Evolutionary conservation across 345 rosid genomes (phyloP).

Genomic region (Rhodamnia rubescens): DNA sequence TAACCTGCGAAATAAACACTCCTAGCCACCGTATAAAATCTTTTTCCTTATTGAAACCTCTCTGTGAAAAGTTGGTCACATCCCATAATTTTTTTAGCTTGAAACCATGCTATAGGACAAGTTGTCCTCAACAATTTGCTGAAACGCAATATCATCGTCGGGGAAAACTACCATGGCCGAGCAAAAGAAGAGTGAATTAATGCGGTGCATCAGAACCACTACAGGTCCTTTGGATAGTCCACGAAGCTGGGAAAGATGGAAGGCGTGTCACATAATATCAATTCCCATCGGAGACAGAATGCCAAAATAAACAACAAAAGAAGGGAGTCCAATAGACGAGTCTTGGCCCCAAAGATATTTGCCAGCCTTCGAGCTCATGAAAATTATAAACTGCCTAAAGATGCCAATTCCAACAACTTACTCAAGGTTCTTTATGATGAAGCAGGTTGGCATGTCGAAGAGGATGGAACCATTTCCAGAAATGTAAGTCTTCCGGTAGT

Average conservation of each 20-base stretch:
- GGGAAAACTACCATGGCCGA: neutral
- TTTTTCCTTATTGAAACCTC: neutral
- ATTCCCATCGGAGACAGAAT: slow-evolving; percentile 23
- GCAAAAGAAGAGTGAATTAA: neutral
- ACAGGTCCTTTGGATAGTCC: slow-evolving; percentile 35
- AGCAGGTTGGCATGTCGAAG: slow-evolving; percentile 42
- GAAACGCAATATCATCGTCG: neutral
- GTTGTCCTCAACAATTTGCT: neutral
- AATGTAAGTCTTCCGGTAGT: slow-evolving; percentile 5
- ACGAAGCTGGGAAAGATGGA: slow-evolving; percentile 15
- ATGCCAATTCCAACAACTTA: slow-evolving; percentile 28
- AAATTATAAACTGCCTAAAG: slow-evolving; percentile 27
- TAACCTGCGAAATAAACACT: neutral
- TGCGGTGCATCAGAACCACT: slow-evolving; percentile 23
- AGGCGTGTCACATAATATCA: slow-evolving; percentile 5
- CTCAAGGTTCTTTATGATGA: slow-evolving; percentile 34
- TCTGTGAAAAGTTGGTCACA: neutral
- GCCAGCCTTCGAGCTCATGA: slow-evolving; percentile 34
- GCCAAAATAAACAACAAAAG: slow-evolving; percentile 23
- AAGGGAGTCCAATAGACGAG: slow-evolving; percentile 24
- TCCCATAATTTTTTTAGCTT: neutral
- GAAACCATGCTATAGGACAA: neutral
- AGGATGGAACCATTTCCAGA: slow-evolving; percentile 32
- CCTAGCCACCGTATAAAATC: neutral
- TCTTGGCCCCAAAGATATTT: slow-evolving; percentile 28